phyloP scores from a whole-genome alignment of 2,329 filamentous ascomycete species.

The Berkeleyomyces basicola region DNA sequence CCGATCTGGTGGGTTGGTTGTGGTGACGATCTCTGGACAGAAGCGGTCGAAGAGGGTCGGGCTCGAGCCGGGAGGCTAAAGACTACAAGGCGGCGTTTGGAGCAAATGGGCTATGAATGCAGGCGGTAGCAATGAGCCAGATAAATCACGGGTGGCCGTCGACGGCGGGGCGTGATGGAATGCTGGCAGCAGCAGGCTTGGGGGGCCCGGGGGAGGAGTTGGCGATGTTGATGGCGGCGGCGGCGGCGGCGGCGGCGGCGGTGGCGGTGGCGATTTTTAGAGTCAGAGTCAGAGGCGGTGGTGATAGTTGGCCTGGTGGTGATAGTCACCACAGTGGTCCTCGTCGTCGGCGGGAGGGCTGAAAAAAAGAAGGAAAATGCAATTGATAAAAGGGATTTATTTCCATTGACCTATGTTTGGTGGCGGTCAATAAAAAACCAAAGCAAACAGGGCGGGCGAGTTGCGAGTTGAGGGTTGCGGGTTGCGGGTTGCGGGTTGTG shows the following conservation, averaged over 20 bases:
- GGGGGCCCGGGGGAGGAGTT: neutral
- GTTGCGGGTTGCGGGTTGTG: neutral
- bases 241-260: neutral
- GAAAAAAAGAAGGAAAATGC: neutral
- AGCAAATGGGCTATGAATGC: neutral
- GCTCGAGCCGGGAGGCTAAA: neutral
- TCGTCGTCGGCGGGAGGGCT: neutral
- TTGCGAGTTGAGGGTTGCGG: neutral
- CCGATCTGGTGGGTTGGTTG: no score
- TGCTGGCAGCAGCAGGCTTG: no score
- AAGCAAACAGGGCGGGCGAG: neutral
- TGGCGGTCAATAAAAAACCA: neutral
- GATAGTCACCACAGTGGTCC: neutral
- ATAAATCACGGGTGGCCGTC: neutral
- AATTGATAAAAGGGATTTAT: neutral
- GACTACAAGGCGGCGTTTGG: neutral
- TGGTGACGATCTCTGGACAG: neutral
- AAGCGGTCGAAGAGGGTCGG: neutral
- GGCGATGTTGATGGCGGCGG: neutral
- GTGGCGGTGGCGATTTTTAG: neutral
- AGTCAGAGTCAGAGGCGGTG: neutral
- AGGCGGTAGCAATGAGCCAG: neutral
- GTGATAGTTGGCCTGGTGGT: neutral
- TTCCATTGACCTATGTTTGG: slow-evolving; percentile 2
- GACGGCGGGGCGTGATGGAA: neutral